These are phyloP conservation scores for Syzygium malaccense DNA, from an alignment of 441 rosid species.

Conservation along the genomic window DNA sequence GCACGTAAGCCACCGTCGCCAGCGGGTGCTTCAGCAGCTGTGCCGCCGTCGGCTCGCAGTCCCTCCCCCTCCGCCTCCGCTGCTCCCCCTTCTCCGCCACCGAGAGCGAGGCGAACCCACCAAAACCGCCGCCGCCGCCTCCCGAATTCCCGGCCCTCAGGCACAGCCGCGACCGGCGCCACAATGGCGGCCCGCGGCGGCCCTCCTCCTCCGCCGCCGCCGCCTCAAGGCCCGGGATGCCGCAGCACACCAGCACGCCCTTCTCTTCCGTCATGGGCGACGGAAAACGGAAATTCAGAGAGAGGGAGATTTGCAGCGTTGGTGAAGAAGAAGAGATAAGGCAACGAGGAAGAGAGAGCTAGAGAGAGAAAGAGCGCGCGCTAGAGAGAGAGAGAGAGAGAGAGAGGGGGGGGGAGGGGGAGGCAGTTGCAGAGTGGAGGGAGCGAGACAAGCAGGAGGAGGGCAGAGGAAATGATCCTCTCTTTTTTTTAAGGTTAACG, in stretches of 20 bases:
- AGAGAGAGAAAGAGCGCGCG: background rate
- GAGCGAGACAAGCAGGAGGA: background rate
- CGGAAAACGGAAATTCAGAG: background rate
- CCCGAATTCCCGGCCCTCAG: background rate
- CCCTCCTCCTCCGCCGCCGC: background rate
- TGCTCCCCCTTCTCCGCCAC: conserved; percentile 41
- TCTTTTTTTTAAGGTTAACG: background rate
- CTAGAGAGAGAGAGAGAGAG: background rate
- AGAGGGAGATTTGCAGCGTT: background rate
- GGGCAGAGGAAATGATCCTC: background rate
- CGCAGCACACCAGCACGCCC: conserved; percentile 22
- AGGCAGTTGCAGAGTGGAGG: background rate
- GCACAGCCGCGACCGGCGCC: background rate
- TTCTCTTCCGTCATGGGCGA: conserved; percentile 48
- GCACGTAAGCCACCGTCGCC: conserved; percentile 59
- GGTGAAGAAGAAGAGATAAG: conserved; percentile 22
- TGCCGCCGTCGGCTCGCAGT: conserved; percentile 49
- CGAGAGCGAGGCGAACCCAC: conserved; percentile 57
- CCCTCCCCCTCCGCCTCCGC: conserved; percentile 5
- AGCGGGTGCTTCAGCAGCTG: conserved; percentile 81
- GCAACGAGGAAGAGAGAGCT: background rate
- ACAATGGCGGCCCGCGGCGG: conserved; percentile 10
- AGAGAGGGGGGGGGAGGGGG: background rate
- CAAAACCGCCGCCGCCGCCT: conserved; percentile 11
- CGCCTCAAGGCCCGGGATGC: conserved; percentile 32